These are phyloP conservation scores for Calonectria naviculata DNA, from an alignment of 2,329 filamentous ascomycete species.

Conservation along the genomic window DNA sequence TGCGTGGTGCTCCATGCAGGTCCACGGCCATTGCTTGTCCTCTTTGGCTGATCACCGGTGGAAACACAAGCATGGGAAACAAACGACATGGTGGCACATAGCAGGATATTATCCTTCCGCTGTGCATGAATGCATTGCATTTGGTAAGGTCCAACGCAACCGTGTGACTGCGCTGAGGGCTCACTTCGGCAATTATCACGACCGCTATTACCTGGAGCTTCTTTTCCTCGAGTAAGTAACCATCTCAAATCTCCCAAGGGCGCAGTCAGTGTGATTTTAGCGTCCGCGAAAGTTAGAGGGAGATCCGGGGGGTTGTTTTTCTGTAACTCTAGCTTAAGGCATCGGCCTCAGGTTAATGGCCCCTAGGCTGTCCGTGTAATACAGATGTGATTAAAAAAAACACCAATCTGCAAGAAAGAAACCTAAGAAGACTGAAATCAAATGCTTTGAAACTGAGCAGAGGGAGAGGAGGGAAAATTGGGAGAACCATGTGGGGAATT, in stretches of 20 bases:
- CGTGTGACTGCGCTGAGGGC: constrained; percentile 7
- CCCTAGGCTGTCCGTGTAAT: background rate
- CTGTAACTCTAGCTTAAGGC: constrained; percentile 11
- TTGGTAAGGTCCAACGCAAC: background rate
- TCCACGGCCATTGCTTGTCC: background rate
- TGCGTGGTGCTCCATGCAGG: background rate
- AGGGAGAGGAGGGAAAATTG: background rate
- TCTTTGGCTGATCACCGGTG: background rate
- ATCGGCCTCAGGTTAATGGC: background rate
- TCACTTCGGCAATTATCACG: background rate
- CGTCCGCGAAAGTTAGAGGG: constrained; percentile 2
- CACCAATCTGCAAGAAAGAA: background rate
- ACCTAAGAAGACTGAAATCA: background rate
- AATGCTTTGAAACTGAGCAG: background rate
- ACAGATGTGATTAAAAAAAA: background rate
- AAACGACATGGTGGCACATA: constrained; percentile 6
- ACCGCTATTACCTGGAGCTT: background rate
- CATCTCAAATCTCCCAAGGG: background rate
- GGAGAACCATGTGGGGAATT: background rate
- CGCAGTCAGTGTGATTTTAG: background rate
- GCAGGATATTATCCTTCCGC: constrained; percentile 4
- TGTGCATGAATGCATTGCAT: constrained; percentile 36
- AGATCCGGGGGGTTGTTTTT: background rate
- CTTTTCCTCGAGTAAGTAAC: background rate
- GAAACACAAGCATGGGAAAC: background rate